Percentiles rank a stretch among this genome's conserved stretches.
These are phyloP conservation scores for Apiosordaria backusii DNA, from an alignment of 495 filamentous ascomycete species.

Conservation along the genomic window DNA sequence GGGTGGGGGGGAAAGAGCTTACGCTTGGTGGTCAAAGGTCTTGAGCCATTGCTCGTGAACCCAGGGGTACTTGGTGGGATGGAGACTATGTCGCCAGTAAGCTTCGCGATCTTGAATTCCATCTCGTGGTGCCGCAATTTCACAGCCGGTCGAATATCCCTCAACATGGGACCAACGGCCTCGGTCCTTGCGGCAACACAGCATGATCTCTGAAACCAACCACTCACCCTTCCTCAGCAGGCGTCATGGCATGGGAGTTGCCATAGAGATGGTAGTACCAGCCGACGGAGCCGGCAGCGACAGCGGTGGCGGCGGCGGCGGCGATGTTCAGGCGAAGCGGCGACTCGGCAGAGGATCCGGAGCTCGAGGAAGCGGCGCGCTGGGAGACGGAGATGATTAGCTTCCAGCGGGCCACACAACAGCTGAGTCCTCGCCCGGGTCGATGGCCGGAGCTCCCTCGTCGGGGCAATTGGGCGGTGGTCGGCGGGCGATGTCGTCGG, in stretches of 20 bases:
- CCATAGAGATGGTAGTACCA: constrained; percentile 98
- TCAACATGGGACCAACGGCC: constrained; percentile 24
- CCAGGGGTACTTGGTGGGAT: constrained; percentile 92
- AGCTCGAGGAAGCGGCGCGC: constrained; percentile 60
- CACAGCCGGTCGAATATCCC: constrained; percentile 32
- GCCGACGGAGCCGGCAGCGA: constrained; percentile 80
- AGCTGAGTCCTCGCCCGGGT: constrained; percentile 5
- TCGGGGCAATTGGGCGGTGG: constrained; percentile 16
- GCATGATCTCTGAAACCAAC: background rate
- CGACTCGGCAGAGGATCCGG: constrained; percentile 55
- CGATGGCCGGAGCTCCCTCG: constrained; percentile 7
- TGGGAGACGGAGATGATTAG: constrained; percentile 34
- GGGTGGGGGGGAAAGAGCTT: constrained; percentile 40
- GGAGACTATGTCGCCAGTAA: constrained; percentile 61
- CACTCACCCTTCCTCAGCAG: constrained; percentile 94
- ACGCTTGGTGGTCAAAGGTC: constrained; percentile 96
- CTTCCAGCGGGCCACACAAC: constrained; percentile 14
- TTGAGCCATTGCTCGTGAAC: constrained; percentile 84
- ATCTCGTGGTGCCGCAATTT: constrained; percentile 10
- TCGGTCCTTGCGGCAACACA: constrained; percentile 17
- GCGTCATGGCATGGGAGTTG: constrained; percentile 82
- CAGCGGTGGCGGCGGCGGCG: constrained; percentile 74
- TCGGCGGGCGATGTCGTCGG: constrained; percentile 14
- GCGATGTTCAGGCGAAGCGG: constrained; percentile 71
- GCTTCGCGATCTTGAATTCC: constrained; percentile 17